Conservation (phyloP, 2,329 filamentous ascomycete species). For the Penicillium sp. region DNA sequence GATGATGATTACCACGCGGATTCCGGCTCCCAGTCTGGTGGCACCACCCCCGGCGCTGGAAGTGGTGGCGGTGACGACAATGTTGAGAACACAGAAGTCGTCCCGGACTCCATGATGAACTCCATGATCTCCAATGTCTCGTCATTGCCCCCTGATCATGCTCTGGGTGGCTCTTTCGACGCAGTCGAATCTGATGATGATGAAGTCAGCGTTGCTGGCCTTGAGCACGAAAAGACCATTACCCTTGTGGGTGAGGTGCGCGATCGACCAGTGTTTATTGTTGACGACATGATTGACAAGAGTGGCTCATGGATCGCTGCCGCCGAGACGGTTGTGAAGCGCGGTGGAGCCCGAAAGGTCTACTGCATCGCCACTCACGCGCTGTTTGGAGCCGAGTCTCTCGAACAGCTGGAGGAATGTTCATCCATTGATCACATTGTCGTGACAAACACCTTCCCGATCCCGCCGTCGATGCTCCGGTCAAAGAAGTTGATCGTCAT, state of each 20-base stretch:
- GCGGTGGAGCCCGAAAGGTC: constrained; percentile 85
- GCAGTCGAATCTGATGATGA: constrained; percentile 91
- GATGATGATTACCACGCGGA: constrained; percentile 87
- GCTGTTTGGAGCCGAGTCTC: constrained; percentile 84
- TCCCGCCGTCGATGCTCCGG: constrained; percentile 70
- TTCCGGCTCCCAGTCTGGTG: constrained; percentile 59
- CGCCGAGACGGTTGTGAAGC: constrained; percentile 93
- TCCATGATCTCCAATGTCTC: constrained; percentile 79
- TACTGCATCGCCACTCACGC: constrained; percentile 98
- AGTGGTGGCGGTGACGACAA: constrained; percentile 50
- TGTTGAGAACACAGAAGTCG: constrained; percentile 50
- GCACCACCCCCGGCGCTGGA: constrained; percentile 48
- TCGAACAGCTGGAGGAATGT: constrained; percentile 87
- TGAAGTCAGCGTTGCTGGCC: constrained; percentile 59
- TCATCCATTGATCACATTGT: constrained; percentile 92
- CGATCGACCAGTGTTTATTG: constrained; percentile 84
- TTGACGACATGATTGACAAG: constrained; percentile 99
- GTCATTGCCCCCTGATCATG: constrained; percentile 66
- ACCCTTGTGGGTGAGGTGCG: constrained; percentile 95
- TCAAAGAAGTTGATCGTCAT: constrained; percentile 85
- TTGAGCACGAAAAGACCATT: constrained; percentile 87
- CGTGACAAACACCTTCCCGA: constrained; percentile 96
- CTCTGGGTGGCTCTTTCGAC: constrained; percentile 81
- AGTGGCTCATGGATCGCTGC: constrained; percentile 95
- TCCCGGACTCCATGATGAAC: constrained; percentile 86